phyloP scores from a whole-genome alignment of 805 yeast genomes.

The Maudiozyma barnettii region DNA sequence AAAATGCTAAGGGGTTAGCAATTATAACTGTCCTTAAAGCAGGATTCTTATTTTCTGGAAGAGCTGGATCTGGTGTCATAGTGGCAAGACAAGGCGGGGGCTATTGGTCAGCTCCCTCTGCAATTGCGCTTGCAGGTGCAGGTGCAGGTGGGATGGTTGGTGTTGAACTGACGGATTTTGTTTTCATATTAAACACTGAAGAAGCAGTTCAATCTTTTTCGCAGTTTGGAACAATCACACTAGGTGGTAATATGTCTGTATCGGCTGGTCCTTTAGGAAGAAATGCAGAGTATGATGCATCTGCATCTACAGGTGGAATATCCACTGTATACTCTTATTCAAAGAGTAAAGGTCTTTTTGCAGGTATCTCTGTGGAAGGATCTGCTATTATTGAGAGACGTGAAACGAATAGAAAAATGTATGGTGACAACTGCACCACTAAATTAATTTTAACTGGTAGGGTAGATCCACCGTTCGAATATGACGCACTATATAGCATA shows the following conservation, averaged over 20 bases:
- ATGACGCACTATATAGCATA: constrained; percentile 77
- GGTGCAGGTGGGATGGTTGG: constrained; percentile 99
- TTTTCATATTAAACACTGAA: constrained; percentile 77
- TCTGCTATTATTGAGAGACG: constrained; percentile 94
- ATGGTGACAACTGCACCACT: constrained; percentile 82
- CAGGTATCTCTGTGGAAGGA: constrained; percentile 96
- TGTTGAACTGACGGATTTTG: constrained; percentile 93
- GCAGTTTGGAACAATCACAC: constrained; percentile 84
- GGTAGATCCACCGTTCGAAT: constrained; percentile 83
- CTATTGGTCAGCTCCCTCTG: constrained; percentile 95
- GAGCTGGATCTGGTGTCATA: constrained; percentile 95
- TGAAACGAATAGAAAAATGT: constrained; percentile 92
- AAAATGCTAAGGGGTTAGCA: constrained; percentile 88
- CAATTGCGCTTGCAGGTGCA: constrained; percentile 94
- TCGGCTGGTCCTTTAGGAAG: constrained; percentile 98
- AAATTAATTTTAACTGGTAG: constrained; percentile 72
- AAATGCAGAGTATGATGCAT: constrained; percentile 94
- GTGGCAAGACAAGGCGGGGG: constrained; percentile 93
- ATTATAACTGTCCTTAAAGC: constrained; percentile 92
- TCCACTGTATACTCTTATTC: constrained; percentile 92
- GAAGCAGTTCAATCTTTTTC: constrained; percentile 92
- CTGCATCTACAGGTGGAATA: constrained; percentile 77
- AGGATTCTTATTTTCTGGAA: constrained; percentile 90
- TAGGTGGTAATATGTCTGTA: constrained; percentile 90
- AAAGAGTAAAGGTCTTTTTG: constrained; percentile 92